These are phyloP conservation scores for Xylaria venustula DNA, from an alignment of 495 filamentous ascomycete genomes.

Conservation along the genomic window DNA sequence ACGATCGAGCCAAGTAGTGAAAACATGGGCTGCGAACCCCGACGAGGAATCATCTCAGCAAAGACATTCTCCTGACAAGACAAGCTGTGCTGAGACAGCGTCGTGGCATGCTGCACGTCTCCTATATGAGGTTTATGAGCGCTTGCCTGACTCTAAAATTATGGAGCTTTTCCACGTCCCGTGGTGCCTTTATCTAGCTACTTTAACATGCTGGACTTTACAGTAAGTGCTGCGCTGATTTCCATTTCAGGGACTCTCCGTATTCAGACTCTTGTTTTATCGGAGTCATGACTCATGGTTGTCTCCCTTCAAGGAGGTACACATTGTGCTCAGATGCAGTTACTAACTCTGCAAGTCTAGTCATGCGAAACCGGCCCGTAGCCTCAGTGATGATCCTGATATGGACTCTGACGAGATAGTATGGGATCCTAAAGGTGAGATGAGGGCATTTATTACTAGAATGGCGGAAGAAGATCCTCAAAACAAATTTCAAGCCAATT, in stretches of 20 bases:
- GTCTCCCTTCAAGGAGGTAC: no score
- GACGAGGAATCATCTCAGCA: not conserved
- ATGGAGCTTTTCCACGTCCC: slow-evolving; percentile 55
- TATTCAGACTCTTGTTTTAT: not conserved
- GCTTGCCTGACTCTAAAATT: slow-evolving; percentile 49
- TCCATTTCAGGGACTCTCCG: no score
- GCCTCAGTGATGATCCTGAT: slow-evolving; percentile 5
- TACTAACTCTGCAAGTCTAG: no score
- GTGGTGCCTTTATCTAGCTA: slow-evolving; percentile 57
- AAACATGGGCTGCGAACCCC: slow-evolving; percentile 34
- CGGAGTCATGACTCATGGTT: no score
- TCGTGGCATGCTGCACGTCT: slow-evolving; percentile 50
- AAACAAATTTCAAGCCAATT: slow-evolving; percentile 24
- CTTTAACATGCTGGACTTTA: slow-evolving; percentile 53
- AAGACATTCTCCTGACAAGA: not conserved
- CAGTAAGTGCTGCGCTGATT: slow-evolving; percentile 28
- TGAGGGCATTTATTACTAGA: slow-evolving; percentile 33
- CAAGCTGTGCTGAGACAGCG: slow-evolving; percentile 30
- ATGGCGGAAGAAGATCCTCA: slow-evolving; percentile 29
- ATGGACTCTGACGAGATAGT: slow-evolving; percentile 36
- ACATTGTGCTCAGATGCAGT: no score
- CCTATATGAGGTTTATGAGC: slow-evolving; percentile 45
- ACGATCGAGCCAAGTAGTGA: slow-evolving; percentile 42
- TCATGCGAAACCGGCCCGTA: not conserved
- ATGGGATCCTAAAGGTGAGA: slow-evolving; percentile 42